Evolutionary conservation across 352 stramenopile genomes (phyloP), one percentile per base, ranked within the genome.

Genomic region (Elongisporangium undulatum): DNA sequence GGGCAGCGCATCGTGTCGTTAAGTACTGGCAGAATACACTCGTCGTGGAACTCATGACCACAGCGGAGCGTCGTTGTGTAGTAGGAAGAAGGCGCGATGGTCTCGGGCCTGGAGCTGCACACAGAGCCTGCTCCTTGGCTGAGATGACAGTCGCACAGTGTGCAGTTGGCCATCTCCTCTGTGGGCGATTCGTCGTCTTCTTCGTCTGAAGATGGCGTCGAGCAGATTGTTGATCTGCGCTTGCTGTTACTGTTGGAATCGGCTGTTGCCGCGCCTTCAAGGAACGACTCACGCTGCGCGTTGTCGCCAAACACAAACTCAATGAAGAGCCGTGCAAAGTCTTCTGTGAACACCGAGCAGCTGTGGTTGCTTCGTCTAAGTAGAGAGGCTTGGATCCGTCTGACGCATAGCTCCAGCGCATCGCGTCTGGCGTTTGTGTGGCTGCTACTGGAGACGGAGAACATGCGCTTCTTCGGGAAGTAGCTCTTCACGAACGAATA

Each of bases 11-110:
- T 66, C 29, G 65, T 61, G 51, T 76, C 67, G 64, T 87, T 87
- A 22, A 87, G 68, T 58, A 72, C 70, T 26, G 61, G 15, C 49
- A 87, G 51, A 53, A 85, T 82, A 63, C 77, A 87, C 58, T 87
- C 77, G 51, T 87, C 74, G 62, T 87, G 77, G 67, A 84, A 87
- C 21, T 70, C 52, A 55, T 87, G 77, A 22, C 74, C 77, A 39
- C 77, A 87, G 23, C 62, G 34, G 17, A 87, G 69, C 24, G 66
- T 72, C 51, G 75, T 82, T 34, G 67, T 72, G 62, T 77, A 80
- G 58, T 39, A 39, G 29, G 29, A 39, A 9, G 29, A 39, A 9
- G 29, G 29, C 10, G 29, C 29, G 10, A 3, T 39, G 29, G 29
- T 4, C 26, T 34, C 26, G 4, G 8, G n/a, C n/a, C n/a, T 26